phyloP scores from a whole-genome alignment of 139 green algal species.

The Spirogloea muscicola region DNA sequence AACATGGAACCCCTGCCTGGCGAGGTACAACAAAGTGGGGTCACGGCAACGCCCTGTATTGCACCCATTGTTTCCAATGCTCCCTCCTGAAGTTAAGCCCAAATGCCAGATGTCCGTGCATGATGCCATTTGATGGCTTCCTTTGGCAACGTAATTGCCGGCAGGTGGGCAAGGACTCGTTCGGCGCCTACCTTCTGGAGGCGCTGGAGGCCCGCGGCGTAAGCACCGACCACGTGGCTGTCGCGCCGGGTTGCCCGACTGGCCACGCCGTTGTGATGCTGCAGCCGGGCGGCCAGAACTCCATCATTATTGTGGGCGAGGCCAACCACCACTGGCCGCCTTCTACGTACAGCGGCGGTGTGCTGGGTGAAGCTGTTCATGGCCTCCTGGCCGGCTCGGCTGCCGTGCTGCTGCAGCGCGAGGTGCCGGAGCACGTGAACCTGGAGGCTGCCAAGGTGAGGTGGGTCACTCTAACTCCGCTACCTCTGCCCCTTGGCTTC shows the following conservation, averaged over 20 bases:
- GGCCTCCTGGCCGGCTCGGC: conserved; percentile 30
- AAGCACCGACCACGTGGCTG: conserved; percentile 42
- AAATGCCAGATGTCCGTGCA: too few species aligned
- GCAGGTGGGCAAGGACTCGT: conserved; percentile 58
- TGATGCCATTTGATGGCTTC: too few species aligned
- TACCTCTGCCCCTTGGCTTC: too few species aligned
- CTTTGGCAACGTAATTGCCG: too few species aligned
- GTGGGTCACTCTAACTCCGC: background rate
- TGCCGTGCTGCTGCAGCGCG: conserved; percentile 67
- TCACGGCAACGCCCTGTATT: too few species aligned
- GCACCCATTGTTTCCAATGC: too few species aligned
- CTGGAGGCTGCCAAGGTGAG: conserved; percentile 44
- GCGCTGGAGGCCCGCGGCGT: conserved; percentile 53
- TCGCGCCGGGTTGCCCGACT: background rate
- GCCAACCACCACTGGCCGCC: conserved; percentile 55
- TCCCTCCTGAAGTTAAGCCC: too few species aligned
- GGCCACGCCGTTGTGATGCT: conserved; percentile 68
- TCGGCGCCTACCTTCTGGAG: conserved; percentile 43
- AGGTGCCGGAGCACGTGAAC: conserved; percentile 72
- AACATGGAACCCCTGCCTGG: too few species aligned
- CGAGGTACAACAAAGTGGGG: too few species aligned
- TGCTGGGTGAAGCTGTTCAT: background rate
- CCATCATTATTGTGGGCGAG: conserved; percentile 64
- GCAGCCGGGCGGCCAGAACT: conserved; percentile 57
- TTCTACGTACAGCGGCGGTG: background rate